A percentile compares a stretch with the other conserved stretches of the same genome.
Conservation (phyloP, 176 grass and related monocot genomes). For the Leersia perrieri region DNA sequence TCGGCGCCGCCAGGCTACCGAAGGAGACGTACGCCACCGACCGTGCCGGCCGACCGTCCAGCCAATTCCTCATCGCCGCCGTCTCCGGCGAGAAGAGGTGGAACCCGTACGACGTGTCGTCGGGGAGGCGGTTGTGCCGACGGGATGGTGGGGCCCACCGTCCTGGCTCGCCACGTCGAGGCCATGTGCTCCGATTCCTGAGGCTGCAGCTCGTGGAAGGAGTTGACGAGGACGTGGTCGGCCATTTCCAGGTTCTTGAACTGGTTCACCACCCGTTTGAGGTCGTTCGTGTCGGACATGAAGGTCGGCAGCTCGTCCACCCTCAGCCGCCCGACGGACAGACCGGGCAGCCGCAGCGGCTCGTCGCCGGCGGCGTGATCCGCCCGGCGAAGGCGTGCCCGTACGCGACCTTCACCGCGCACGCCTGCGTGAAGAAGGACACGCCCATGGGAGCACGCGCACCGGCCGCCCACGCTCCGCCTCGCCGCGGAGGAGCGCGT, state of each 20-base stretch:
- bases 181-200: conserved; percentile 43
- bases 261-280: conserved; percentile 42
- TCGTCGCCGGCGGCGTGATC: conserved; percentile 24
- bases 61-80: conserved; percentile 20
- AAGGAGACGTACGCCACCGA: conserved; percentile 59
- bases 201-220: conserved; percentile 57
- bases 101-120: conserved; percentile 50
- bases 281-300: background rate
- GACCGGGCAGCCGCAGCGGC: conserved; percentile 29
- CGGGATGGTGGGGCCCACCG: conserved; percentile 30
- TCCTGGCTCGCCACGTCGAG: conserved; percentile 23
- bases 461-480: conserved; percentile 36
- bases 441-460: conserved; percentile 28
- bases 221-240: conserved; percentile 67
- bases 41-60: background rate
- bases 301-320: conserved; percentile 46
- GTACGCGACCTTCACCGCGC: conserved; percentile 51
- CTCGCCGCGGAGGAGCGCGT: conserved; percentile 51
- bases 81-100: conserved; percentile 22
- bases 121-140: conserved; percentile 33
- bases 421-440: conserved; percentile 65
- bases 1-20: conserved; percentile 31
- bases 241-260: conserved; percentile 39
- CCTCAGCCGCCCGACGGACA: background rate
- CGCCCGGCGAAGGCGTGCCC: conserved; percentile 39